Evolutionary conservation across 768 basidiomycete genomes (phyloP).

Genomic region (Cubamyces lactineus): DNA sequence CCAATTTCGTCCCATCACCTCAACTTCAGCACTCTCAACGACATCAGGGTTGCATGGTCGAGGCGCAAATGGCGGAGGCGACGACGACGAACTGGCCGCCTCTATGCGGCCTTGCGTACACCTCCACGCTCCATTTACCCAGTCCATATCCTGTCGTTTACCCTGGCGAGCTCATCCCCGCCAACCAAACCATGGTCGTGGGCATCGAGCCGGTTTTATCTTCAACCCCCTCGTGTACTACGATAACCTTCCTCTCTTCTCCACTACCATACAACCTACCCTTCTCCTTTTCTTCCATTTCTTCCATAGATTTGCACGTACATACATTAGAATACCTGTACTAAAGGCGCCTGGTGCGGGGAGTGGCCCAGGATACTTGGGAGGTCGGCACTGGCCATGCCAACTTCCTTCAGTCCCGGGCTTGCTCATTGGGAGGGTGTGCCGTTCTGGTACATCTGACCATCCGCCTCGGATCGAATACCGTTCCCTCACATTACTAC

Average conservation of each 20-base stretch:
- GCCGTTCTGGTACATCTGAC: background rate
- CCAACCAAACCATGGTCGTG: too few species aligned
- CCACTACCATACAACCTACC: background rate
- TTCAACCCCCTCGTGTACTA: too few species aligned
- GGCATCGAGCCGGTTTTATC: too few species aligned
- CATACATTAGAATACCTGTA: slow-evolving; percentile 4
- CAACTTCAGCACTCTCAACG: too few species aligned
- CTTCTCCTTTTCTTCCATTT: background rate
- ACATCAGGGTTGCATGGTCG: too few species aligned
- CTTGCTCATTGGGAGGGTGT: slow-evolving; percentile 5
- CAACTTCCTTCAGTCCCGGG: background rate
- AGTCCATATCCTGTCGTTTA: too few species aligned
- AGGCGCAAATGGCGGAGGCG: too few species aligned
- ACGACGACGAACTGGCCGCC: too few species aligned
- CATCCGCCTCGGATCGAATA: background rate
- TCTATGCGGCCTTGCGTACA: too few species aligned
- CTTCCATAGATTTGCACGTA: background rate
- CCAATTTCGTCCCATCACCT: too few species aligned
- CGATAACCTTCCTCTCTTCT: background rate
- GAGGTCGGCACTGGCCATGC: slow-evolving; percentile 3
- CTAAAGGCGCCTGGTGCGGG: slow-evolving; percentile 4
- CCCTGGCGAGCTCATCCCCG: too few species aligned
- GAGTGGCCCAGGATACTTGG: background rate
- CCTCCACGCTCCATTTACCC: too few species aligned
- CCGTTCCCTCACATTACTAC: background rate